phyloP scores from a whole-genome alignment of 352 stramenopile species.

The Phytopythium boreale region DNA sequence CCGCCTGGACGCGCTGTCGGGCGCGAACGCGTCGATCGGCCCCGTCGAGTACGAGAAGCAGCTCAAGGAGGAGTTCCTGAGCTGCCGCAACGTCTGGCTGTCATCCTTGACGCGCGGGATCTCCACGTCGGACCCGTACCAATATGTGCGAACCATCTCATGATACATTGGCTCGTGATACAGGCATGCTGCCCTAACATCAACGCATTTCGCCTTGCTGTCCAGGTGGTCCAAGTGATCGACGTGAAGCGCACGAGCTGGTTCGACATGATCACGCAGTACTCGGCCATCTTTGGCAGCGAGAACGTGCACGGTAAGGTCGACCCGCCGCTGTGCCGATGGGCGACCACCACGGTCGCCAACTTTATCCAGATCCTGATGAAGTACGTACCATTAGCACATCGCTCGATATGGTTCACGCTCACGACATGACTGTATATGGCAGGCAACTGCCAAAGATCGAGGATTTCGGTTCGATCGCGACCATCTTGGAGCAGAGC shows the following conservation, averaged over 20 bases:
- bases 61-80: slow-evolving; percentile 85
- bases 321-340: slow-evolving; percentile 75
- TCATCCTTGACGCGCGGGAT: slow-evolving; percentile 55
- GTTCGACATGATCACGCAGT: slow-evolving; percentile 91
- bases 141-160: slow-evolving; percentile 52
- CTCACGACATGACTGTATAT: background rate
- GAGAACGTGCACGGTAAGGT: slow-evolving; percentile 79
- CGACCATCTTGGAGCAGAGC: slow-evolving; percentile 79
- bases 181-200: background rate
- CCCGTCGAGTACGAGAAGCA: slow-evolving; percentile 70
- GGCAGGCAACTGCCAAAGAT: slow-evolving; percentile 80
- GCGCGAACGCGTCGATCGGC: slow-evolving; percentile 16
- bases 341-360: slow-evolving; percentile 75
- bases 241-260: slow-evolving; percentile 87
- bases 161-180: too few relatives aligned
- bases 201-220: background rate
- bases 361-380: slow-evolving; percentile 81
- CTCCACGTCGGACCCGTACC: slow-evolving; percentile 66
- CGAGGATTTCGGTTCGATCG: slow-evolving; percentile 78
- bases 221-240: slow-evolving; percentile 81
- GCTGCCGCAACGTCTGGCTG: slow-evolving; percentile 75
- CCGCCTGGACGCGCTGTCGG: slow-evolving; percentile 56
- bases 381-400: slow-evolving; percentile 42
- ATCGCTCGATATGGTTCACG: background rate
- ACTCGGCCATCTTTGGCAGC: slow-evolving; percentile 88